Percentiles rank a stretch among this genome's conserved stretches.
phyloP scores from a whole-genome alignment of 1,284 basidiomycete species.

The Cronartium quercuum region DNA sequence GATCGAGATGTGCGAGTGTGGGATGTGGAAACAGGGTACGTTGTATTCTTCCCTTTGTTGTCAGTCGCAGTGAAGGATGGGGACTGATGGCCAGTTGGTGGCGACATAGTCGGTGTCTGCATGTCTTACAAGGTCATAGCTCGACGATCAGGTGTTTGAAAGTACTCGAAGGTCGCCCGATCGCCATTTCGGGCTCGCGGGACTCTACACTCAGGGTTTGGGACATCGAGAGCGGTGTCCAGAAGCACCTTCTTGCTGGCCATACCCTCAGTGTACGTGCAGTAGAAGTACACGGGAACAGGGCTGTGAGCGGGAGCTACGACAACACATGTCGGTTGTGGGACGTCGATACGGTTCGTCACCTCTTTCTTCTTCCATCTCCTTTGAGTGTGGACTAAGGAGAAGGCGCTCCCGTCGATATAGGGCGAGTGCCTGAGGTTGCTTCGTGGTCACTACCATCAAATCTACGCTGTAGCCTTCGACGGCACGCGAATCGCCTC shows the following conservation, averaged over 20 bases:
- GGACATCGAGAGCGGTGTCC: conserved; percentile 75
- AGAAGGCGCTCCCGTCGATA: background rate
- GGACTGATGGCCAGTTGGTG: no score
- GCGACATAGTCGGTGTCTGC: conserved; percentile 64
- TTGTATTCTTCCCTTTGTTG: conserved; percentile 39
- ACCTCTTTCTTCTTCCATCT: background rate
- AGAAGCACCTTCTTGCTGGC: conserved; percentile 66
- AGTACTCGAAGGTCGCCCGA: conserved; percentile 75
- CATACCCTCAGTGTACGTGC: conserved; percentile 80
- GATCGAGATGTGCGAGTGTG: conserved; percentile 84
- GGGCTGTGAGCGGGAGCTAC: conserved; percentile 80
- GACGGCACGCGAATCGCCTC: conserved; percentile 79
- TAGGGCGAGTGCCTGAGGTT: conserved; percentile 71
- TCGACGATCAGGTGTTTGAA: conserved; percentile 88
- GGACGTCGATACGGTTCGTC: conserved; percentile 36
- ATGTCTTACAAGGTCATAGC: conserved; percentile 73
- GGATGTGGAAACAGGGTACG: conserved; percentile 77
- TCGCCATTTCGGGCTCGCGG: conserved; percentile 82
- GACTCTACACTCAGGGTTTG: conserved; percentile 83
- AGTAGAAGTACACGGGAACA: conserved; percentile 74
- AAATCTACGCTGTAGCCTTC: conserved; percentile 89
- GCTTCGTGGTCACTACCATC: conserved; percentile 79
- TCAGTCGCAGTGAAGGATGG: background rate
- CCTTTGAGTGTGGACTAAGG: background rate
- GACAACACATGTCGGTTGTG: conserved; percentile 64